Evolutionary conservation across 495 filamentous ascomycete genomes (phyloP), one percentile per base, ranked within the genome.

Genomic region (Annulohypoxylon bovei): DNA sequence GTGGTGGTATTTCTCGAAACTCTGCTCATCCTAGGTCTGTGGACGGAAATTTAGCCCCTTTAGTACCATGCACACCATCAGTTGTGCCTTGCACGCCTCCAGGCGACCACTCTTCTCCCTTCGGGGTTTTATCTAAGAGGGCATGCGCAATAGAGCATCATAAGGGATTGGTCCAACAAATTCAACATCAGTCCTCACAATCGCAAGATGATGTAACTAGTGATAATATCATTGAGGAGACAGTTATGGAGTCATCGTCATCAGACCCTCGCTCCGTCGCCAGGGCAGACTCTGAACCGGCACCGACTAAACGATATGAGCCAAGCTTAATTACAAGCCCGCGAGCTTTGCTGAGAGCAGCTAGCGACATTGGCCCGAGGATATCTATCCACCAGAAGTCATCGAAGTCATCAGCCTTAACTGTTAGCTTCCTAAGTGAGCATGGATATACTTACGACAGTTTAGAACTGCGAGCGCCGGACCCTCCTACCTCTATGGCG

Each of bases 211-310:
- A 76, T 4, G 47, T 58, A 1, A 47, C 67, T 6, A 68, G 71
- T 30, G 73, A 76, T 39, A 58, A 53, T 5, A 52, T 74, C 22
- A 50, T 74, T 25, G 70, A 76, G 35, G 71, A 74, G 49, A 72
- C 71, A 28, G 64, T 72, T 18, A 65, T 77, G 46, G 23, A 58
- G 35, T 75, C 79, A 6, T 71, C 39, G 39, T 20, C 77, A 11
- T 20, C 77, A 11, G 58, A 71, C 27, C 72, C 64, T 11, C 53
- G 65, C 28, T 18, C 47, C 8, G n/a, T 56, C 22, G 30, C 53
- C 8, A 69, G 81, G 32, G 77, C 79, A 0, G 77, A 80, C 39
- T 82, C 81, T 0, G 80, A 79, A 33, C 81, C 82, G 12, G 73
- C 75, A 0, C 70, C 72, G 2, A n/a, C 61, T 18, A 80, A 81